Conservation (phyloP, 2,329 filamentous ascomycete species). For the Colletotrichum abscissum region DNA sequence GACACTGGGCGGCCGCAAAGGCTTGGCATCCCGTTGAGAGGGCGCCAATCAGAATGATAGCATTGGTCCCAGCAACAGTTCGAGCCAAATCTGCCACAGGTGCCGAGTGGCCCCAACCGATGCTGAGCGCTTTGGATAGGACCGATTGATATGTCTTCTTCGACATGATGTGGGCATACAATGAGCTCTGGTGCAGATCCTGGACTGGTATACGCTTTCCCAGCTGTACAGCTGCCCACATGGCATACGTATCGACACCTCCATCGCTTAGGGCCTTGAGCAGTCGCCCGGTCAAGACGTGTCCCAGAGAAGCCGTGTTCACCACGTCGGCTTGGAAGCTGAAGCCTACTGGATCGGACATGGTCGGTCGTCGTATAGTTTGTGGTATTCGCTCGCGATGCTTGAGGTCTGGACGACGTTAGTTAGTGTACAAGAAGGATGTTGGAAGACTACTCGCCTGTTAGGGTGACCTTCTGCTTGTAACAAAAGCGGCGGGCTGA, state of each 20-base stretch:
- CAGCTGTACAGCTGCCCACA: background rate
- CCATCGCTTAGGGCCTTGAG: slow-evolving; percentile 16
- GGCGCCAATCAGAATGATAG: background rate
- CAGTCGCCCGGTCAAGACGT: background rate
- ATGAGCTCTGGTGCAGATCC: background rate
- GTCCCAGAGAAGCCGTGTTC: background rate
- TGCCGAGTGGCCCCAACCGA: background rate
- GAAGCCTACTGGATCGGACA: slow-evolving; percentile 9
- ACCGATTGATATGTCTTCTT: background rate
- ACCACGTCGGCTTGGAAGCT: slow-evolving; percentile 8
- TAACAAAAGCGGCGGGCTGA: no score
- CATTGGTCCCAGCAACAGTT: background rate
- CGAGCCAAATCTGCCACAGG: background rate
- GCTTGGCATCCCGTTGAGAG: accelerated
- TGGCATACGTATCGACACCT: background rate
- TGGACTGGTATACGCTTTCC: background rate
- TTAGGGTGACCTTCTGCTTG: no score
- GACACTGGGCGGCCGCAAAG: background rate
- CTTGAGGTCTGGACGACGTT: background rate
- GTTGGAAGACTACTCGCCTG: no score
- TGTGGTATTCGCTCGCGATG: background rate
- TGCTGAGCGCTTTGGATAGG: background rate
- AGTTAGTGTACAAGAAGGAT: no score
- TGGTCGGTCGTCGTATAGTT: background rate
- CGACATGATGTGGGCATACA: background rate